phyloP scores from a whole-genome alignment of 2,329 filamentous ascomycete genomes.

The Neonectria neomacrospora region DNA sequence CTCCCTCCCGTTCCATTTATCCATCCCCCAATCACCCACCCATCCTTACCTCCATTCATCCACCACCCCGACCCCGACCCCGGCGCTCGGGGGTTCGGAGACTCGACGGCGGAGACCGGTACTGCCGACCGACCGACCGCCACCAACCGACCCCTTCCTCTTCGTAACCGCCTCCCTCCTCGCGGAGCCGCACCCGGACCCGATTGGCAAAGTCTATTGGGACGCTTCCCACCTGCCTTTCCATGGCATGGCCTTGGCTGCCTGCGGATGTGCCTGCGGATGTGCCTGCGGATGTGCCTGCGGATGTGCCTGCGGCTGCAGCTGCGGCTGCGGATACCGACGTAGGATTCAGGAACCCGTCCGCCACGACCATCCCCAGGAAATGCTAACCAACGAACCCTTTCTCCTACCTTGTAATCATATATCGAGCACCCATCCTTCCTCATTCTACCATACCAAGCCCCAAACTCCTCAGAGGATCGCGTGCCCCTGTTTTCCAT shows the following conservation, averaged over 20 bases:
- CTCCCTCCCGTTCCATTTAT: constrained; percentile 10
- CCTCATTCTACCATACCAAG: not conserved
- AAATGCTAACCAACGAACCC: not conserved
- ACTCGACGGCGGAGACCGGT: constrained; percentile 27
- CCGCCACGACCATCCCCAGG: not conserved
- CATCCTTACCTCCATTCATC: constrained; percentile 24
- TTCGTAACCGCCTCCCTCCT: not conserved
- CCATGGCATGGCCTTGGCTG: not conserved
- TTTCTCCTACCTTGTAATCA: not conserved
- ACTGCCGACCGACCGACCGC: constrained; percentile 14
- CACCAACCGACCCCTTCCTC: not conserved
- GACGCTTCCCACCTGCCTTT: constrained; percentile 16
- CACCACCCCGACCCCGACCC: constrained; percentile 2
- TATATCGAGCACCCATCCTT: not conserved
- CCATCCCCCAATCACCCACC: constrained; percentile 12
- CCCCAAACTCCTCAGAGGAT: not conserved
- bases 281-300: constrained; percentile 9
- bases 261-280: not conserved
- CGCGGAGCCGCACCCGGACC: constrained; percentile 36
- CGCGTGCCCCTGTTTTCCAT: not conserved
- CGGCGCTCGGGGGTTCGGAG: constrained; percentile 42
- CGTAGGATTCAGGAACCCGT: constrained; percentile 29
- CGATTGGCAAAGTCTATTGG: constrained; percentile 22
- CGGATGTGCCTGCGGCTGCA: constrained; percentile 4
- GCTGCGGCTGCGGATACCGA: constrained; percentile 14